Evolutionary conservation across 352 stramenopile species (phyloP).

Genomic region (Globisporangium paroecandrum): DNA sequence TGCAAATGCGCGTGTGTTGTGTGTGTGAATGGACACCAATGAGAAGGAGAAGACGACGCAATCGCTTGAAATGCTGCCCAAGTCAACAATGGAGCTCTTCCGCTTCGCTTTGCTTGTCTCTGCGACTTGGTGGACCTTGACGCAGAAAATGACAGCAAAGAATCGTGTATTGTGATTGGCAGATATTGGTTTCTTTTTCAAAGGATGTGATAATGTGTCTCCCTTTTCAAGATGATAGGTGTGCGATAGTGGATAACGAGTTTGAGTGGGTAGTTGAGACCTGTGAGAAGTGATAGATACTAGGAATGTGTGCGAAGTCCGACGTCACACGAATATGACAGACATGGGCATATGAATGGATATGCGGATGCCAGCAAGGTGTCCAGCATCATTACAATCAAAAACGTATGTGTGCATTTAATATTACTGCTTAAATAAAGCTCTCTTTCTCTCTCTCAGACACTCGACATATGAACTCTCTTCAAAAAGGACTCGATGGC

Average conservation of each 20-base stretch:
- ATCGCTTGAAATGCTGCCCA: not conserved
- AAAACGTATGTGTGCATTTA: conserved; percentile 8
- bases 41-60: not conserved
- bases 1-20: not conserved
- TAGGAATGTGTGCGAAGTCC: not conserved
- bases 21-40: not conserved
- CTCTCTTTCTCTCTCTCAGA: conserved; percentile 4
- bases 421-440: conserved; percentile 15
- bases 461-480: not conserved
- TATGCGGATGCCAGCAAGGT: not conserved
- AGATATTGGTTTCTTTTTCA: conserved; percentile 1
- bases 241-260: not conserved
- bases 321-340: not conserved
- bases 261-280: not conserved
- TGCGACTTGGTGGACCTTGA: conserved; percentile 4
- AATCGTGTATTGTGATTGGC: conserved; percentile 1
- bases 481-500: not conserved
- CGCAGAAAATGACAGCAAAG: not conserved
- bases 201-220: not conserved
- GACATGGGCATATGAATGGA: not conserved
- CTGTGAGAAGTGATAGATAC: not conserved
- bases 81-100: conserved; percentile 2
- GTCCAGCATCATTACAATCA: not conserved
- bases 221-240: not conserved
- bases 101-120: conserved; percentile 10